phyloP scores from a whole-genome alignment of 768 basidiomycete genomes.

The Psilocybe azurescens region DNA sequence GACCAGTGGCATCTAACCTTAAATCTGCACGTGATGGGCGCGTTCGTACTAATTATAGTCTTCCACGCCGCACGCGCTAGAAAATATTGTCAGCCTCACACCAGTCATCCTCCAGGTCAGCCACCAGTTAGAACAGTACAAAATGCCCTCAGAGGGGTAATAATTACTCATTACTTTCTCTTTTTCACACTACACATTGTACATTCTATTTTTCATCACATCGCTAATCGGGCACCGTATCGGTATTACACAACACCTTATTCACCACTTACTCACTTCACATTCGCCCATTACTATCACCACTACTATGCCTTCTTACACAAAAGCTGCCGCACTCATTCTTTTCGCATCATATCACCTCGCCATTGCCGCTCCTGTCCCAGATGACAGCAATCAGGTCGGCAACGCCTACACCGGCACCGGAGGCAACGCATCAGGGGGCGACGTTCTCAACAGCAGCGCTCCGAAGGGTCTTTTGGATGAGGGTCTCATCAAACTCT shows the following conservation, averaged over 20 bases:
- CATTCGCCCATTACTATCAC: too few species aligned
- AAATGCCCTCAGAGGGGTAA: background rate
- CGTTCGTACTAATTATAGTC: background rate
- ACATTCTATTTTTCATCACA: slow-evolving; percentile 22
- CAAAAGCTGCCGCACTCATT: slow-evolving; percentile 15
- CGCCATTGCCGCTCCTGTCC: slow-evolving; percentile 30
- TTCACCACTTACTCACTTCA: too few species aligned
- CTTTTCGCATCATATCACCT: slow-evolving; percentile 26
- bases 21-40: slow-evolving; percentile 19
- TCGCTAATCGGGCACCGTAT: slow-evolving; percentile 8
- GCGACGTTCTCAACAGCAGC: background rate
- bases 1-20: background rate
- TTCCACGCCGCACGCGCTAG: background rate
- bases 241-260: background rate
- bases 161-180: background rate
- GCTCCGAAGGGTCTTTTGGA: slow-evolving; percentile 15
- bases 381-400: slow-evolving; percentile 28
- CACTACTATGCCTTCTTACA: slow-evolving; percentile 6
- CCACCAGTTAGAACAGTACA: slow-evolving; percentile 19
- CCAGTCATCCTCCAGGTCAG: slow-evolving; percentile 17
- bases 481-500: slow-evolving; percentile 25
- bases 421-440: slow-evolving; percentile 40
- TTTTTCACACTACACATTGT: slow-evolving; percentile 15
- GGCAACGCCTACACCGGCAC: slow-evolving; percentile 37
- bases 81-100: background rate